These are phyloP conservation scores for Cutaneotrichosporon spelunceum DNA, from an alignment of 1,284 basidiomycete genomes.

Conservation along the genomic window DNA sequence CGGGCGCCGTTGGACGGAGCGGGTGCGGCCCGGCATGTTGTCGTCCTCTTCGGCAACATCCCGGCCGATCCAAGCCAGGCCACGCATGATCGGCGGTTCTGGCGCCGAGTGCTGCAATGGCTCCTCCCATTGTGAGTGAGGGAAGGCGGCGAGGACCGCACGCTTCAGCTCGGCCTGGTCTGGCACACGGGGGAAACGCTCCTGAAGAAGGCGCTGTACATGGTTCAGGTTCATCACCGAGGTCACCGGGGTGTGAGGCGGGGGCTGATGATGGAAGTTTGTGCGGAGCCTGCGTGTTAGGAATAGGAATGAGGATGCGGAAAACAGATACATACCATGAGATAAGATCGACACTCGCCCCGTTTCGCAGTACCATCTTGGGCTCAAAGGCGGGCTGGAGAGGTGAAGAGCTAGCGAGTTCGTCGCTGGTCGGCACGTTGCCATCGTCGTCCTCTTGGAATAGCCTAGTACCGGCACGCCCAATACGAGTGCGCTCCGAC, in stretches of 20 bases:
- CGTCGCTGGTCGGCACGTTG: constrained; percentile 12
- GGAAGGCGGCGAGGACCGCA: constrained; percentile 44
- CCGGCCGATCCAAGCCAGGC: constrained; percentile 45
- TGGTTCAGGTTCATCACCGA: constrained; percentile 43
- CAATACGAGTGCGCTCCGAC: constrained; percentile 34
- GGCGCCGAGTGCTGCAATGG: constrained; percentile 26
- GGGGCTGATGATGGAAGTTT: constrained; percentile 47
- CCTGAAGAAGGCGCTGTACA: constrained; percentile 40
- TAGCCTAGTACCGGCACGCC: constrained; percentile 24
- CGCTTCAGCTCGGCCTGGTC: constrained; percentile 39
- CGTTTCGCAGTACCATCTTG: constrained; percentile 46
- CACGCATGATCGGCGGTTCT: constrained; percentile 44
- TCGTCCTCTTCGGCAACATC: constrained; percentile 39
- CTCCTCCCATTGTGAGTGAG: constrained; percentile 41
- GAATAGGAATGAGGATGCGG: not conserved
- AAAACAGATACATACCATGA: constrained; percentile 35
- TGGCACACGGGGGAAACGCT: constrained; percentile 45
- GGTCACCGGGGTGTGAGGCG: constrained; percentile 35
- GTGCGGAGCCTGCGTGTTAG: constrained; percentile 39
- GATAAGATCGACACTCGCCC: constrained; percentile 44
- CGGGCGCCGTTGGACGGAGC: not conserved
- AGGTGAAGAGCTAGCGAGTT: constrained; percentile 26
- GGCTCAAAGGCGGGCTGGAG: constrained; percentile 44
- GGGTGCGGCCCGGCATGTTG: constrained; percentile 11
- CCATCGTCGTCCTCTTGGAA: constrained; percentile 35